Conservation (phyloP, 1,284 basidiomycete genomes). For the Coniophora puteana region DNA sequence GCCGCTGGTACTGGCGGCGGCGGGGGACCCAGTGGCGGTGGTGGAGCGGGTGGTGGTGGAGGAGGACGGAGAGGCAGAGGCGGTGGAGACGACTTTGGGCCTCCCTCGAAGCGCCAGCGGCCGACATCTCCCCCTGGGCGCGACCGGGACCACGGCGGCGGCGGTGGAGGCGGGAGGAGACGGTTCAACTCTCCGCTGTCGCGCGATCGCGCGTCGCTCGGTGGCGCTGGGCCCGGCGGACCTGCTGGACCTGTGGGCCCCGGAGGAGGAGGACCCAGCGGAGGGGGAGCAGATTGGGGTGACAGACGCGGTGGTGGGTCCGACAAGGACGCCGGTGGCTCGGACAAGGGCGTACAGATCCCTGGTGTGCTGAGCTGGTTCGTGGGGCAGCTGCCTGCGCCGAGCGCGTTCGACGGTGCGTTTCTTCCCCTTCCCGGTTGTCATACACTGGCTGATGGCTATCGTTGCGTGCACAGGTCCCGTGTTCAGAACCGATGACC, state of each 20-base stretch:
- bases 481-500: slow-evolving; percentile 81
- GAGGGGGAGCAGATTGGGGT: no score
- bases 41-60: no score
- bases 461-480: slow-evolving; percentile 54
- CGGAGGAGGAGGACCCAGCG: no score
- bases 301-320: no score
- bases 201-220: slow-evolving; percentile 28
- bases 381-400: slow-evolving; percentile 70
- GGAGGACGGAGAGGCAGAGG: slow-evolving; percentile 45
- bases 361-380: slow-evolving; percentile 81
- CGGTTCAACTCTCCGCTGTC: no score
- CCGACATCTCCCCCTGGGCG: slow-evolving; percentile 45
- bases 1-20: no score
- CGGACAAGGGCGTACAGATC: slow-evolving; percentile 50
- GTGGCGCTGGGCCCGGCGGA: no score
- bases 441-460: slow-evolving; percentile 11
- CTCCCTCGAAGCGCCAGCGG: slow-evolving; percentile 50
- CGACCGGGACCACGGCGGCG: slow-evolving; percentile 46
- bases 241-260: no score
- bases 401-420: slow-evolving; percentile 79
- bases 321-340: slow-evolving; percentile 44
- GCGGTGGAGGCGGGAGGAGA: slow-evolving; percentile 42
- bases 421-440: slow-evolving; percentile 17
- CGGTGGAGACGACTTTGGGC: slow-evolving; percentile 37
- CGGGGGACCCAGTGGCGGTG: no score